Percentiles rank a stretch among this genome's conserved stretches.
phyloP scores from a whole-genome alignment of 202 grass and related monocot genomes.

The Zoysia matrella region DNA sequence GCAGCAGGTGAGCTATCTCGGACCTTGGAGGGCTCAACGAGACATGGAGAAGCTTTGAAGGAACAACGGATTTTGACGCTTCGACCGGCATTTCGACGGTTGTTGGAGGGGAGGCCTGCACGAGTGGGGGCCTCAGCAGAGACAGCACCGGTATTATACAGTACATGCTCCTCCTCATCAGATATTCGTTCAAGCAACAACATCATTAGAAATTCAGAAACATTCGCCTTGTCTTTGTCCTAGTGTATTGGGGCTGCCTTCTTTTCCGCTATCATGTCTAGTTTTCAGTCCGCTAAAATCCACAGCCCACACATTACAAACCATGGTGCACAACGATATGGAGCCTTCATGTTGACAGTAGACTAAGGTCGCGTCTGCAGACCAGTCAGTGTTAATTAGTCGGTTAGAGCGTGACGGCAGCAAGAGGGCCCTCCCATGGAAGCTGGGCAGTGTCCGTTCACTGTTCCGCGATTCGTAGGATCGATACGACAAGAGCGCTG shows the following conservation, averaged over 20 bases:
- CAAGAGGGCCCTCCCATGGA: conserved; percentile 29
- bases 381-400: background rate
- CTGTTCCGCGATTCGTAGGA: conserved; percentile 35
- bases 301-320: background rate
- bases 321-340: background rate
- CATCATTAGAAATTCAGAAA: conserved; percentile 22
- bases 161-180: background rate
- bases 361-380: background rate
- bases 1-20: conserved; percentile 61
- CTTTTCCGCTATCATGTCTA: conserved; percentile 19
- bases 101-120: conserved; percentile 31
- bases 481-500: conserved; percentile 14
- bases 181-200: conserved; percentile 30
- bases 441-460: conserved; percentile 43
- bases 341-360: background rate
- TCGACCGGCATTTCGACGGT: conserved; percentile 34
- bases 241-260: conserved; percentile 2
- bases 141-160: background rate
- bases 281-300: background rate
- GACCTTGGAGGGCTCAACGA: conserved; percentile 33
- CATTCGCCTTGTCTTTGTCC: conserved; percentile 10
- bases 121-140: conserved; percentile 6
- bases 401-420: conserved; percentile 19
- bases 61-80: background rate
- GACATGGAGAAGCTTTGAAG: conserved; percentile 8